These are phyloP conservation scores for Anethum foeniculum DNA, from an alignment of 140 eudicot genomes.

Conservation along the genomic window DNA sequence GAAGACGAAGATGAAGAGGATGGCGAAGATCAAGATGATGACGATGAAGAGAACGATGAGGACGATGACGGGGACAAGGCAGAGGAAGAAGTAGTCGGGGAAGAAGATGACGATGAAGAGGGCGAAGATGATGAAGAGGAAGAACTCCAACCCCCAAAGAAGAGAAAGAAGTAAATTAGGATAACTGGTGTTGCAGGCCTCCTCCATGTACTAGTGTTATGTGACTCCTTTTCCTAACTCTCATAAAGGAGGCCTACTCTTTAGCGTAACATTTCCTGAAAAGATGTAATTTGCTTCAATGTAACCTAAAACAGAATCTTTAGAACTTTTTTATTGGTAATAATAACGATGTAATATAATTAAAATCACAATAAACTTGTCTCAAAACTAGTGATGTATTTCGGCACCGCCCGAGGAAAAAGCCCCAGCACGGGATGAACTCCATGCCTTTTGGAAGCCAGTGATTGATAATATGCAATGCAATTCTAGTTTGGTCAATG, in stretches of 20 bases:
- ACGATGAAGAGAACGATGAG: constrained; percentile 20
- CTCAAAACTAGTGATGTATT: neutral
- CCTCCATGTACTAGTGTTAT: neutral
- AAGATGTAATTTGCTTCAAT: neutral
- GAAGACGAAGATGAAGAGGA: constrained; percentile 10
- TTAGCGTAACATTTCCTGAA: neutral
- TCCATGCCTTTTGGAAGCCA: neutral
- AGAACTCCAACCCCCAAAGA: constrained; percentile 56
- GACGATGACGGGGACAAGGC: constrained; percentile 22
- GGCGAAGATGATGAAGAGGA: constrained; percentile 27
- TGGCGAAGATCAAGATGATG: constrained; percentile 7
- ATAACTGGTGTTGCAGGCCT: neutral
- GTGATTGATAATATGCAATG: neutral
- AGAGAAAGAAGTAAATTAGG: constrained; percentile 48
- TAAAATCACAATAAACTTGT: neutral
- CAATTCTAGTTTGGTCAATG: neutral
- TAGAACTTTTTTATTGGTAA: neutral
- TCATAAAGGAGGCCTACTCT: neutral
- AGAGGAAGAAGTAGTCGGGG: constrained; percentile 21
- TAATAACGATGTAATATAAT: neutral
- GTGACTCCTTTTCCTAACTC: constrained; percentile 1
- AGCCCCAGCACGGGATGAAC: neutral
- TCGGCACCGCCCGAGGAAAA: neutral
- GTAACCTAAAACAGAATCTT: neutral
- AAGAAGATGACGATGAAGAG: constrained; percentile 19